These are phyloP conservation scores for Alternaria burnsii DNA, from an alignment of 2,329 filamentous ascomycete species.

Conservation along the genomic window DNA sequence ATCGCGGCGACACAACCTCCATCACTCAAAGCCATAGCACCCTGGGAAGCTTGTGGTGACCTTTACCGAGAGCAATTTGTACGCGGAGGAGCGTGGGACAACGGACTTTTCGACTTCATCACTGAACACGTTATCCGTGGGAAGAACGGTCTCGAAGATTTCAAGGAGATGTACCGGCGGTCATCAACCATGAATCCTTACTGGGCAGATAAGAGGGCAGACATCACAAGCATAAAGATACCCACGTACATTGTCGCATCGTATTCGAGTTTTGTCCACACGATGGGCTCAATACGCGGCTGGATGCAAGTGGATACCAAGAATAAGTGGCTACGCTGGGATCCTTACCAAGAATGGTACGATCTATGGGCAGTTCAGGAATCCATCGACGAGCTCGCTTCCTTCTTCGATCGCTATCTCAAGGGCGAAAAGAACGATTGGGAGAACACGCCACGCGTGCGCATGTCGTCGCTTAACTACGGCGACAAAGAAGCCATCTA, in stretches of 20 bases:
- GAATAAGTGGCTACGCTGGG: slow-evolving; percentile 28
- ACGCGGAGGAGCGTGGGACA: slow-evolving; percentile 21
- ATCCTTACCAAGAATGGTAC: slow-evolving; percentile 28
- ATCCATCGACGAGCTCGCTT: slow-evolving; percentile 22
- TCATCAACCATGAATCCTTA: slow-evolving; percentile 20
- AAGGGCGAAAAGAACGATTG: slow-evolving; percentile 57
- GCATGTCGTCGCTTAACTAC: slow-evolving; percentile 50
- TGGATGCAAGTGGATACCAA: slow-evolving; percentile 17
- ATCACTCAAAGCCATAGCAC: slow-evolving; percentile 54
- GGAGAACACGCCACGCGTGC: slow-evolving; percentile 58
- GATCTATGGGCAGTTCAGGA: slow-evolving; percentile 21
- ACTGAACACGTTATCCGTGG: slow-evolving; percentile 33
- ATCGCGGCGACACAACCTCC: slow-evolving; percentile 55
- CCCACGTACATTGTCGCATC: slow-evolving; percentile 25
- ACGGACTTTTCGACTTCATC: slow-evolving; percentile 18
- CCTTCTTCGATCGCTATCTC: slow-evolving; percentile 60
- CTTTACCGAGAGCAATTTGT: slow-evolving; percentile 23
- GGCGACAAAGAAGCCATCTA: slow-evolving; percentile 22
- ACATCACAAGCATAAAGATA: slow-evolving; percentile 23
- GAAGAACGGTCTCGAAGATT: slow-evolving; percentile 16
- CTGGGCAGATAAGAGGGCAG: slow-evolving; percentile 23
- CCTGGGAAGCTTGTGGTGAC: slow-evolving; percentile 56
- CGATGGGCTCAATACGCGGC: slow-evolving; percentile 26
- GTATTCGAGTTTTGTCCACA: slow-evolving; percentile 25
- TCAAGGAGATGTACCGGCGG: slow-evolving; percentile 20